Evolutionary conservation across 805 yeast species (phyloP), one percentile per base, ranked within the genome.

Genomic region (Starmerella vaccinii): DNA sequence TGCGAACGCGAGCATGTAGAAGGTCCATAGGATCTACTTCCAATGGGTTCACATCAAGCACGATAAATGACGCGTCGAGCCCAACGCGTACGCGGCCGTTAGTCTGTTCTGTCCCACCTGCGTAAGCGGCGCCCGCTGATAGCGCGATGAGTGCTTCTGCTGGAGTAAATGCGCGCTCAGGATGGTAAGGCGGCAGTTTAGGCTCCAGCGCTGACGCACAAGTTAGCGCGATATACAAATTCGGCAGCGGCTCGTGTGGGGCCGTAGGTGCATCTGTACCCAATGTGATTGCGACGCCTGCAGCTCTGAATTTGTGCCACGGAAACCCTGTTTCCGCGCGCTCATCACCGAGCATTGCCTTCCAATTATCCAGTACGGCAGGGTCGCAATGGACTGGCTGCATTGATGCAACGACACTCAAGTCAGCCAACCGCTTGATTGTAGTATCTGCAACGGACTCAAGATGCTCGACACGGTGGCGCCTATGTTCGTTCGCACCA

Each of bases 391-490:
- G 45, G 23, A 29, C 45, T 8, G 45, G 45, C 19, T 41, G 45
- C 45, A 41, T 41, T 4, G 45, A 41, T 16, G 45, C 45, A n/a
- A 41, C 45, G 9, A 41, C 45, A 13, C 34, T 24, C 8, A 27
- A 24, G 24, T 41, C 34, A 4, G 45, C 45, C 23, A 41, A 5
- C 24, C 45, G 33, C 23, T 16, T 12, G 24, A 29, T 26, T 4
- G 45, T 29, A n/a, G 33, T 10, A 10, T 7, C 21, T 9, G 45
- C 24, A 4, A 41, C 34, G 12, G 34, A 29, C 45, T 41, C 45
- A 5, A 41, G 45, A 18, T 41, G 45, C 45, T 41, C 45, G n/a
- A 41, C 15, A 24, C 45, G 45, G 34, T 41, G 45, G 21, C 34
- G 33, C n/a, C n/a, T n/a, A 6, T 24, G 33, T n/a, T 33, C 24